phyloP scores from a whole-genome alignment of 306 rosid genomes.

The Quercus cerris region DNA sequence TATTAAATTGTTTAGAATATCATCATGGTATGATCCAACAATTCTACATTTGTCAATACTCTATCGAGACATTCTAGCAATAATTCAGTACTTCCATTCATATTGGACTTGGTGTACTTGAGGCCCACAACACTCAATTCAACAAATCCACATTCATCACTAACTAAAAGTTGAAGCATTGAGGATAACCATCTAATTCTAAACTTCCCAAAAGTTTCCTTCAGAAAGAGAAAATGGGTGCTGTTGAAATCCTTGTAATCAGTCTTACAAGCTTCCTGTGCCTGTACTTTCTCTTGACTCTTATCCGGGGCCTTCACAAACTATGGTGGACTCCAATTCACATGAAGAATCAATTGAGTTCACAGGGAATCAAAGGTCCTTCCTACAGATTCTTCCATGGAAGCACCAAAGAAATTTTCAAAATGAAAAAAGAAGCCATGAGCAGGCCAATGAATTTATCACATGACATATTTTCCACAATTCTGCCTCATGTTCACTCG shows the following conservation, averaged over 20 bases:
- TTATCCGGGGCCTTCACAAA: background rate
- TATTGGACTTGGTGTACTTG: too few relatives aligned
- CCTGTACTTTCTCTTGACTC: background rate
- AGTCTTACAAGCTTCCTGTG: background rate
- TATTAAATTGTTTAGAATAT: too few relatives aligned
- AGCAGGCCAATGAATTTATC: conserved; percentile 1
- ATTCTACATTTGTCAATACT: too few relatives aligned
- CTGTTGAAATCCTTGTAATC: background rate
- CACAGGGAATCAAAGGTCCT: conserved; percentile 27
- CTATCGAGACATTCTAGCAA: too few relatives aligned
- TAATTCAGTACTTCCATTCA: too few relatives aligned
- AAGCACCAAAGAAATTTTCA: conserved; percentile 12
- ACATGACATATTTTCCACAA: conserved; percentile 8
- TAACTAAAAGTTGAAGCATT: too few relatives aligned
- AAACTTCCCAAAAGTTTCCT: too few relatives aligned
- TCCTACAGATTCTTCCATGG: conserved; percentile 23
- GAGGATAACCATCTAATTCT: too few relatives aligned
- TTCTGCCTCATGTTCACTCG: conserved; percentile 12
- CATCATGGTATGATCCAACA: too few relatives aligned
- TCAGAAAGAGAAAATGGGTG: too few relatives aligned
- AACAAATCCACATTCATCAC: too few relatives aligned
- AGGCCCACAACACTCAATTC: too few relatives aligned
- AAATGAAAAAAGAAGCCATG: conserved; percentile 11
- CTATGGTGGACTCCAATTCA: conserved; percentile 4
- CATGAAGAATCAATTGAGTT: background rate